phyloP scores from a whole-genome alignment of 148 eudicot species.

The Rhododendron ferrugineum region DNA sequence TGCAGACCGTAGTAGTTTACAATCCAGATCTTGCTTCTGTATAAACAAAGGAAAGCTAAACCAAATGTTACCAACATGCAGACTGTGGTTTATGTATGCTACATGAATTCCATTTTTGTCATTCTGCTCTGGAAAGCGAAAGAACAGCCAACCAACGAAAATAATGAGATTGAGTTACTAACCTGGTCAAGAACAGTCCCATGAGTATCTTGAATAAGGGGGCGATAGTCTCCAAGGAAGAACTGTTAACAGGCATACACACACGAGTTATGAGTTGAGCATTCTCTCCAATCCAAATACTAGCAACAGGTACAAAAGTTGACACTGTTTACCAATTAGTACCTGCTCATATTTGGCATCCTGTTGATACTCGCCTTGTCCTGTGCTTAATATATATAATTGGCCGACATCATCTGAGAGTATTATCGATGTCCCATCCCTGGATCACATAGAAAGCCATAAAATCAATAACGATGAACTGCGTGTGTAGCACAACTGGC shows the following conservation, averaged over 20 bases:
- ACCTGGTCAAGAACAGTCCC: constrained; percentile 99
- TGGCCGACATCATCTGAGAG: constrained; percentile 98
- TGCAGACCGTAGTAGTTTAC: not conserved
- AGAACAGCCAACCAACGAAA: not conserved
- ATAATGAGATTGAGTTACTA: constrained; percentile 6
- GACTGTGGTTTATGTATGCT: not conserved
- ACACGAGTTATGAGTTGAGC: not conserved
- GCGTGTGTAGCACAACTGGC: not conserved
- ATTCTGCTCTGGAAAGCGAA: not conserved
- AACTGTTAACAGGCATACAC: constrained; percentile 47
- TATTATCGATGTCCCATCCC: constrained; percentile 96
- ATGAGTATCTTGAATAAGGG: constrained; percentile 76
- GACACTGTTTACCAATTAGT: constrained; percentile 1
- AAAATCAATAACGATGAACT: constrained; percentile 1
- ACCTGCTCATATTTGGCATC: constrained; percentile 99
- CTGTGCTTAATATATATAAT: constrained; percentile 78
- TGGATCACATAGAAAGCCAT: constrained; percentile 25
- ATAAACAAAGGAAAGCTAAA: not conserved
- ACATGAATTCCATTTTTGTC: not conserved
- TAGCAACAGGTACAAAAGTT: not conserved
- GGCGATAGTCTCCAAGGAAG: constrained; percentile 97
- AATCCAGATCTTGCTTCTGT: not conserved
- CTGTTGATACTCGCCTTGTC: constrained; percentile 82
- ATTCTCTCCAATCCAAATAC: not conserved
- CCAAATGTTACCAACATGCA: not conserved